Evolutionary conservation across 2,329 filamentous ascomycete species (phyloP).

Genomic region (Aureobasidium sp.): DNA sequence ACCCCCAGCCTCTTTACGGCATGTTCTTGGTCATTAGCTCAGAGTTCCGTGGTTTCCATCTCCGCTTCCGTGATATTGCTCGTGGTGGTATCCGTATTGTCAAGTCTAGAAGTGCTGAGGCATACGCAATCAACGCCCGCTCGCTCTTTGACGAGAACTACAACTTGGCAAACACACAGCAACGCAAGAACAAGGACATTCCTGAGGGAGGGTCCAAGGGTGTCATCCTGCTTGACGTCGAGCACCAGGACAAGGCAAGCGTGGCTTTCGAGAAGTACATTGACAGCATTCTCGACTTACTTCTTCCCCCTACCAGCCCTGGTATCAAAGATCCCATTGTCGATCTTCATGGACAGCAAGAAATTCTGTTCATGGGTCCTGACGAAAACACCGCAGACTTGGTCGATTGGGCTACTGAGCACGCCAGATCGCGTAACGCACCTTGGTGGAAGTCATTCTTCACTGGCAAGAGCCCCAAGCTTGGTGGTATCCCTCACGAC

Average conservation of each 20-base stretch:
- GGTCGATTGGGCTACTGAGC: constrained; percentile 97
- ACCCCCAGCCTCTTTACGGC: constrained; percentile 86
- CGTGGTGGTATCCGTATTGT: constrained; percentile 97
- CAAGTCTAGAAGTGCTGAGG: constrained; percentile 93
- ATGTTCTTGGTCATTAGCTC: constrained; percentile 99
- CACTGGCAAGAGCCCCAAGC: constrained; percentile 92
- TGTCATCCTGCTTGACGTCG: constrained; percentile 86
- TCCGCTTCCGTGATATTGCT: constrained; percentile 94
- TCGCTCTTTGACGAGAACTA: constrained; percentile 99
- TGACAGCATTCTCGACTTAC: constrained; percentile 91
- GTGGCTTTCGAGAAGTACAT: constrained; percentile 99
- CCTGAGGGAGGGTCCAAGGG: constrained; percentile 97
- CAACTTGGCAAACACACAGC: constrained; percentile 93
- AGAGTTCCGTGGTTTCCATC: constrained; percentile 93
- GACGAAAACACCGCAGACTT: constrained; percentile 98
- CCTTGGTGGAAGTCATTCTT: constrained; percentile 99
- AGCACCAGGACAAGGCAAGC: constrained; percentile 85
- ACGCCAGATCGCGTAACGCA: constrained; percentile 77
- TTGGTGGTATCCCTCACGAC: constrained; percentile 96
- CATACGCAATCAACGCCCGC: constrained; percentile 91
- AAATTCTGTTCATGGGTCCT: constrained; percentile 97
- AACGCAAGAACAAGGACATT: constrained; percentile 99
- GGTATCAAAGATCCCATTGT: constrained; percentile 99
- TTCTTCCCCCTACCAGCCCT: constrained; percentile 80
- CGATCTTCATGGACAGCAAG: constrained; percentile 86